phyloP scores from a whole-genome alignment of 208 protist species.

The Acanthamoeba sp. region DNA sequence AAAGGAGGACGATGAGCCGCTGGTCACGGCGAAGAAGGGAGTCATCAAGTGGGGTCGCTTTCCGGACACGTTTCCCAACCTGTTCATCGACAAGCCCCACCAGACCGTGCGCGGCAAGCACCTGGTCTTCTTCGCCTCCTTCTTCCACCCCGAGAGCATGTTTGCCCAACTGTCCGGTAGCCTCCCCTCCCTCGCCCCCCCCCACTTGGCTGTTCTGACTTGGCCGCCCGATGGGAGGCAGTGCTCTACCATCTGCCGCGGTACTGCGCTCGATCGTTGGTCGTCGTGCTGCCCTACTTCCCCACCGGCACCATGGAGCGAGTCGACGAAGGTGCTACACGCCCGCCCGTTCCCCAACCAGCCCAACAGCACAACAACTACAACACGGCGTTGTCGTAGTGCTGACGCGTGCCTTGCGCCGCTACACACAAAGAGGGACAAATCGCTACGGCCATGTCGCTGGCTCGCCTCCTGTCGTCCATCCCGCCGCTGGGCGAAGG shows the following conservation, averaged over 20 bases:
- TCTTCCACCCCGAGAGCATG: slow-evolving; percentile 70
- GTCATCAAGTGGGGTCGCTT: slow-evolving; percentile 78
- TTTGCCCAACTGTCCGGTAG: slow-evolving; percentile 15
- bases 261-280: slow-evolving; percentile 81
- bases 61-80: slow-evolving; percentile 77
- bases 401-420: background rate
- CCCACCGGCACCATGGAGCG: slow-evolving; percentile 77
- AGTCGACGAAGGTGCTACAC: slow-evolving; percentile 18
- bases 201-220: no score
- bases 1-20: background rate
- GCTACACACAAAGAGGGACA: slow-evolving; percentile 78
- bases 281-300: slow-evolving; percentile 85
- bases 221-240: no score
- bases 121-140: slow-evolving; percentile 65
- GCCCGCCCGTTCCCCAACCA: no score
- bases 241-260: slow-evolving; percentile 83
- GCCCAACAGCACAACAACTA: no score
- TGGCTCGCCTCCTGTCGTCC: slow-evolving; percentile 81
- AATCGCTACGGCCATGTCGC: slow-evolving; percentile 85
- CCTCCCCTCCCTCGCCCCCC: background rate
- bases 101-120: slow-evolving; percentile 50
- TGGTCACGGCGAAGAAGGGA: background rate
- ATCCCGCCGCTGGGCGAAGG: slow-evolving; percentile 78
- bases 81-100: slow-evolving; percentile 75
- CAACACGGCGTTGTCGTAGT: no score